Base-by-base conservation (phyloP, 305 asterid genomes). In the Fraxinus platypoda region DNA sequence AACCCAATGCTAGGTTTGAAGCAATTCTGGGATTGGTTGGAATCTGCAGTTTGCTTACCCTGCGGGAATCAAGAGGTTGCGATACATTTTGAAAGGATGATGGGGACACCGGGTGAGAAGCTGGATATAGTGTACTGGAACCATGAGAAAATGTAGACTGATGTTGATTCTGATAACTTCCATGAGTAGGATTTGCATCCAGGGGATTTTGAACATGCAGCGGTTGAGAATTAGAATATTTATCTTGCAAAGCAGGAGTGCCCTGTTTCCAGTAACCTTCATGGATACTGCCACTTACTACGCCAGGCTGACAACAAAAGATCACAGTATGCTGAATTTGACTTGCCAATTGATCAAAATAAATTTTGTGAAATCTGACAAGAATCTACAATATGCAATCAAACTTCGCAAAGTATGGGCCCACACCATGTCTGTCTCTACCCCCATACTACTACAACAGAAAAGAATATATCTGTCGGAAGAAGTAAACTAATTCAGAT, bases 11-110 rank as follows among this genome's bases (percentile, higher is more conserved):
- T 84, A 92, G 76, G 86, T 83, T 94, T 71, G 98, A 85, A 89
- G 94, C 91, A 87, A 97, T 95, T 91, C 97, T 94, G 77, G 98
- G 98, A 89, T 97, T 97, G 82, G 97, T 95, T 8, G 98, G 98
- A 83, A 97, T 95, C 88, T 97, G 99, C 87, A 94, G 23, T 85
- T 91, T 95, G 89, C 84, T 88, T 80, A 87, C 91, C 89, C 88
- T 92, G 23, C 82, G 90, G 64, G 93, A 76, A 87, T 95, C 89
- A 72, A 93, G 83, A 85, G 91, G 88, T 84, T 87, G 94, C 28
- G 89, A 74, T 75, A 85, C 87, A 66, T 95, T 79, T 85, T 88
- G 97, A 81, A 84, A 90, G 77, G 96, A 83, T 75, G 92, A 74
- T 64, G 91, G 98, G 83, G 94, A 80, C 86, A 85, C 90, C 78